Conservation (phyloP, 177 flowering plant genomes). For the Vitis hybrid region DNA sequence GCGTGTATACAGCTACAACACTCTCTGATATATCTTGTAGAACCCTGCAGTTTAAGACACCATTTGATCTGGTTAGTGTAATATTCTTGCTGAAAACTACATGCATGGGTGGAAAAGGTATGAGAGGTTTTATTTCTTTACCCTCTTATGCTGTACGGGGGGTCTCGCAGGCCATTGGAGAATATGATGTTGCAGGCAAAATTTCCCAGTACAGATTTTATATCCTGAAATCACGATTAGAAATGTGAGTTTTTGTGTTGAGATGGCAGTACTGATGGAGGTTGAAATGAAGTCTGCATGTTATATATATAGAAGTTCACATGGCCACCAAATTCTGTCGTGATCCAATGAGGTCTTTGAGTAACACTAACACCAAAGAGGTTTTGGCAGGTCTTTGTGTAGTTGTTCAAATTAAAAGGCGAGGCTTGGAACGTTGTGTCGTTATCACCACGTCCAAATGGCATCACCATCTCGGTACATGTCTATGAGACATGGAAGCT, state of each 20-base stretch:
- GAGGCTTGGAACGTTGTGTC: too few species aligned
- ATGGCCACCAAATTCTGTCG: too few species aligned
- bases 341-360: conserved; percentile 8
- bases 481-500: too few species aligned
- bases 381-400: conserved; percentile 13
- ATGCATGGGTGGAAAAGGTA: neutral
- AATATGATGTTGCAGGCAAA: conserved; percentile 32
- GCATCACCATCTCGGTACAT: too few species aligned
- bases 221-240: conserved; percentile 11
- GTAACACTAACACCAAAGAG: conserved; percentile 16
- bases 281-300: too few species aligned
- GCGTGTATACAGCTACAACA: conserved; percentile 31
- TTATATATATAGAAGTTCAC: too few species aligned
- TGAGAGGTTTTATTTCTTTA: conserved; percentile 1
- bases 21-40: conserved; percentile 37
- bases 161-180: conserved; percentile 26
- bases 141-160: conserved; percentile 30
- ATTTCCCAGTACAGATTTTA: conserved; percentile 13
- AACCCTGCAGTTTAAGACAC: conserved; percentile 23
- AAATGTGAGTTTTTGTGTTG: neutral
- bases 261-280: neutral
- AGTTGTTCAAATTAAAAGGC: neutral
- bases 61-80: too few species aligned
- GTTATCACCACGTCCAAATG: too few species aligned
- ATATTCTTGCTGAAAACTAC: neutral